These are phyloP conservation scores for Geosmithia flava DNA, from an alignment of 2,329 filamentous ascomycete species.

Conservation along the genomic window DNA sequence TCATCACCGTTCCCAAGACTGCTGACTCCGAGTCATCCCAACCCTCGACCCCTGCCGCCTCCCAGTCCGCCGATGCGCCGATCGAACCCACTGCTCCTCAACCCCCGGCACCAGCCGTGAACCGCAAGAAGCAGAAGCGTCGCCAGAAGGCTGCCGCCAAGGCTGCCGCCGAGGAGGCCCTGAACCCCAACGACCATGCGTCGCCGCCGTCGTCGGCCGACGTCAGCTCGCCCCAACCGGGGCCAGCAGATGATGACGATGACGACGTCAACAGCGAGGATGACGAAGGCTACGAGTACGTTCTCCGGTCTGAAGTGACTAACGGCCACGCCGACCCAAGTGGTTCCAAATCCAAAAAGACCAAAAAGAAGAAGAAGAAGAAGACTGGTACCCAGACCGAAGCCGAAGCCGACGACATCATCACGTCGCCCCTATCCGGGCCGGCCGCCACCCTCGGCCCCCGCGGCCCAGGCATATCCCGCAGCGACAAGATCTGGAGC, in stretches of 20 bases:
- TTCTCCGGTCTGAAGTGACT: slow-evolving; percentile 10
- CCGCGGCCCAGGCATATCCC: slow-evolving; percentile 37
- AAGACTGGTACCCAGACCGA: slow-evolving; percentile 7
- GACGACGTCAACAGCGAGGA: slow-evolving; percentile 45
- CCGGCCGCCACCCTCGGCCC: not conserved
- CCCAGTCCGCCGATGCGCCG: slow-evolving; percentile 21
- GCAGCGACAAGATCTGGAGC: slow-evolving; percentile 85
- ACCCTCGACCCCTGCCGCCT: slow-evolving; percentile 35
- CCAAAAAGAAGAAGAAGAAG: slow-evolving; percentile 60
- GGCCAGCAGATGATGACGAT: slow-evolving; percentile 31
- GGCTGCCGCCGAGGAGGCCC: slow-evolving; percentile 31
- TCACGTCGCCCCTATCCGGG: not conserved
- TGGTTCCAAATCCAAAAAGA: slow-evolving; percentile 40
- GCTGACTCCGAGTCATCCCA: slow-evolving; percentile 39
- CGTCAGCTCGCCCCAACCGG: slow-evolving; percentile 11
- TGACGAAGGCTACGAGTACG: slow-evolving; percentile 30
- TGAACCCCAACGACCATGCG: slow-evolving; percentile 24
- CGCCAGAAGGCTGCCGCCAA: slow-evolving; percentile 73
- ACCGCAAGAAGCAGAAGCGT: slow-evolving; percentile 92
- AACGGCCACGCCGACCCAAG: slow-evolving; percentile 15
- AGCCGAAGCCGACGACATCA: not conserved
- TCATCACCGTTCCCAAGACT: slow-evolving; percentile 51
- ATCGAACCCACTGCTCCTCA: slow-evolving; percentile 6
- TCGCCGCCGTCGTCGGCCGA: slow-evolving; percentile 15
- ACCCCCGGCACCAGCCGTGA: slow-evolving; percentile 42